Base-by-base conservation (phyloP, 192 early-diverging fungal genomes). In the Entophlyctis luteolus region DNA sequence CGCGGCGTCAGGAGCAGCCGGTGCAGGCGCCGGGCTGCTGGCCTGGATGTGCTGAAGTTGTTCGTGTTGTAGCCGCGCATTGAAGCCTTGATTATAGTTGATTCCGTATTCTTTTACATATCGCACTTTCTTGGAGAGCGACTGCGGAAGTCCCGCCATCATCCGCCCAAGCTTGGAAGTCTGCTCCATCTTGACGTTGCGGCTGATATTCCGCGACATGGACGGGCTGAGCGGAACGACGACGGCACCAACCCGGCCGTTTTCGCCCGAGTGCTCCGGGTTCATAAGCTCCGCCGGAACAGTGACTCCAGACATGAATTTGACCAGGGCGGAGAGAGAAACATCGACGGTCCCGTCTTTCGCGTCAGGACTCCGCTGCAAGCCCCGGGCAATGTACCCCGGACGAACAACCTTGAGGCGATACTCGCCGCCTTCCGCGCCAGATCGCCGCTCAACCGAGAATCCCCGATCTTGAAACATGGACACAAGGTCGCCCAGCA, bases 51-150 rank as follows among this genome's bases (percentile, higher is more conserved):
- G n/a, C n/a, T n/a, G n/a, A n/a, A n/a, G n/a, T n/a, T n/a, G n/a
- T n/a, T n/a, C n/a, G n/a, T n/a, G n/a, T n/a, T n/a, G n/a, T n/a
- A n/a, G 8, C 27, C 50, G 48, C 32, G 46, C 6, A 12, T 6
- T 33, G 29, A 47, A 66, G 8, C 63, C 63, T 10, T 5, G 20
- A 28, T 66, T 66, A 28, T 66, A 66, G 2, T 47, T n/a, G 23
- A 66, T 22, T 20, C 63, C 63, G 42, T 66, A 66, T 31, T 66
- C 63, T 33, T 66, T 66, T 20, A 66, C 49, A 32, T 66, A 66
- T 28, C 37, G 20, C 16, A 66, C 18, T 27, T 66, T 66, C 50
- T 66, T 66, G 3, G 45, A 1, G 1, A 66, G 22, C 3, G 63
- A 54, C 3, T 45, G 6, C 14, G 63, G 63, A 20, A 66, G 23